Conservation (phyloP, 768 basidiomycete species). For the Tylopilus felleus region DNA sequence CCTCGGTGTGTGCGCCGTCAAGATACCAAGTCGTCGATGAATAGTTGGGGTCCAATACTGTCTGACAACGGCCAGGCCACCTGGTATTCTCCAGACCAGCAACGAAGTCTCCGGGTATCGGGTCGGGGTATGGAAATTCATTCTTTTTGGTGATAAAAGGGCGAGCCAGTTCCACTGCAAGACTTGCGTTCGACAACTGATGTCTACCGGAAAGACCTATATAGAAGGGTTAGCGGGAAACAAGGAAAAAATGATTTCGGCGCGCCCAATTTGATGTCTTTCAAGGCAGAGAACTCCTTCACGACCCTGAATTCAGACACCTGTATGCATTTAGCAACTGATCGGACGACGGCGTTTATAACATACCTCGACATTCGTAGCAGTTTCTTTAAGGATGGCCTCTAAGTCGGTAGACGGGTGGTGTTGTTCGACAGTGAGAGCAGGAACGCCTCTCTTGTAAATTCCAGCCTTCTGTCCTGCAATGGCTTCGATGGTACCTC, state of each 20-base stretch:
- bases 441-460: conserved; percentile 89
- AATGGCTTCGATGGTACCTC: conserved; percentile 85
- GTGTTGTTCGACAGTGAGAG: conserved; percentile 79
- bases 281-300: conserved; percentile 47
- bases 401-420: conserved; percentile 67
- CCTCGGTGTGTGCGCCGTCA: conserved; percentile 93
- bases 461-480: conserved; percentile 97
- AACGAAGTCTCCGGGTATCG: conserved; percentile 52
- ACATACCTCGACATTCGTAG: conserved; percentile 61
- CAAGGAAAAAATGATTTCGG: neutral
- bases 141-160: conserved; percentile 51
- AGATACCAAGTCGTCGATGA: conserved; percentile 74
- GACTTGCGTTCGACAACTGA: conserved; percentile 82
- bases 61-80: conserved; percentile 97
- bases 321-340: conserved; percentile 31
- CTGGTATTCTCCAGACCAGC: conserved; percentile 62
- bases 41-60: conserved; percentile 58
- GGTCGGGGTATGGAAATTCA: conserved; percentile 5
- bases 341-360: neutral
- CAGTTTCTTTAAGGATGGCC: conserved; percentile 62
- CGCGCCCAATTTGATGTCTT: conserved; percentile 60
- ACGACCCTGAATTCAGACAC: conserved; percentile 69
- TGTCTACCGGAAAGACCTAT: conserved; percentile 82
- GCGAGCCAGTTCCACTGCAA: conserved; percentile 74
- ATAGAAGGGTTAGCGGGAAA: conserved; percentile 4